These are phyloP conservation scores for Ganoderma multipileum DNA, from an alignment of 1,284 basidiomycete species.

Conservation along the genomic window DNA sequence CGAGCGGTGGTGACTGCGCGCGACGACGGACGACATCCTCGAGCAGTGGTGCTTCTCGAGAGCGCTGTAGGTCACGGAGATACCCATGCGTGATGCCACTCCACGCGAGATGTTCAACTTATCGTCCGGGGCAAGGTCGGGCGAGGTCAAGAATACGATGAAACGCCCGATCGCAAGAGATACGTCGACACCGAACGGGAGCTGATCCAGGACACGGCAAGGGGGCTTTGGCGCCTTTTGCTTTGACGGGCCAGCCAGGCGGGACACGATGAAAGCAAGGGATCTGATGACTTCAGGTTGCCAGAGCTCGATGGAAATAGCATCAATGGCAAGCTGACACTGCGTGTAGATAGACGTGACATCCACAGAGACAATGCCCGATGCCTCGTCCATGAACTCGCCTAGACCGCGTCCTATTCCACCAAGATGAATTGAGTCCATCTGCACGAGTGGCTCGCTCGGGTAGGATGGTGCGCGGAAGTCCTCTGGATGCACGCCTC, in stretches of 20 bases:
- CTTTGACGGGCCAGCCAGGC: conserved; percentile 33
- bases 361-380: conserved; percentile 55
- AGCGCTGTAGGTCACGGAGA: conserved; percentile 69
- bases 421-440: conserved; percentile 60
- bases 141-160: conserved; percentile 73
- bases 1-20: conserved; percentile 53
- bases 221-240: conserved; percentile 28
- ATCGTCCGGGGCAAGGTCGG: conserved; percentile 79
- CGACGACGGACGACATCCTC: conserved; percentile 47
- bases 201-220: conserved; percentile 44
- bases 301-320: conserved; percentile 77
- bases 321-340: conserved; percentile 62
- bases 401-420: conserved; percentile 55
- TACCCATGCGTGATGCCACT: conserved; percentile 65
- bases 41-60: conserved; percentile 55
- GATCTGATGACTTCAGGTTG: conserved; percentile 68
- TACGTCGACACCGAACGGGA: conserved; percentile 63
- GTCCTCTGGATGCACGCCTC: conserved; percentile 19
- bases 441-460: conserved; percentile 53
- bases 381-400: conserved; percentile 52
- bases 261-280: conserved; percentile 51
- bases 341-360: conserved; percentile 57
- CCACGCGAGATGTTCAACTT: conserved; percentile 74
- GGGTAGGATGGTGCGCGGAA: conserved; percentile 31
- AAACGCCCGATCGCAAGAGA: conserved; percentile 71